phyloP scores from a whole-genome alignment of 2,329 filamentous ascomycete species.

The Talaromyces pinophilus region DNA sequence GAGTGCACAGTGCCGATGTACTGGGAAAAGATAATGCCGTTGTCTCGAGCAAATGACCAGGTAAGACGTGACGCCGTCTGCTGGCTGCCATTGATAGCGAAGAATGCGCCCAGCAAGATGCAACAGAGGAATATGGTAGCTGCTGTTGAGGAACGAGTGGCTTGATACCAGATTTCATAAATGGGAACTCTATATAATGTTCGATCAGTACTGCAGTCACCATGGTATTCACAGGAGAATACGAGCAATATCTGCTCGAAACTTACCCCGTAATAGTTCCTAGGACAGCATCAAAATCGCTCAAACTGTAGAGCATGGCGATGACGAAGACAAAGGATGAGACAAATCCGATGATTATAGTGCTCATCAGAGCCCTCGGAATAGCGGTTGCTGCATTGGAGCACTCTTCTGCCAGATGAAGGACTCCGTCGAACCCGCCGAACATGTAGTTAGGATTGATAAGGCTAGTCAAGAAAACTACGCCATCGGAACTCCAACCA shows the following conservation, averaged over 20 bases:
- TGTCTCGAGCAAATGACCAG: slow-evolving; percentile 57
- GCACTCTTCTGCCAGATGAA: background rate
- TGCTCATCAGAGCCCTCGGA: background rate
- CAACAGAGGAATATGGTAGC: slow-evolving; percentile 51
- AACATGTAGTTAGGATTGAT: slow-evolving; percentile 56
- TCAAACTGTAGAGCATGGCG: background rate
- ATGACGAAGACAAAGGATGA: background rate
- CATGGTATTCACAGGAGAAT: no score
- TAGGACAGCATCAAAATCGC: background rate
- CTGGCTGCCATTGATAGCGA: slow-evolving; percentile 43
- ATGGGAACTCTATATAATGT: slow-evolving; percentile 44
- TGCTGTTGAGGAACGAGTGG: slow-evolving; percentile 47
- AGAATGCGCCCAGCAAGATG: slow-evolving; percentile 51
- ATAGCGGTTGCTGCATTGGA: background rate
- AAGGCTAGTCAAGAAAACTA: slow-evolving; percentile 55
- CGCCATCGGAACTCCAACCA: slow-evolving; percentile 49
- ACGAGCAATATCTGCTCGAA: no score
- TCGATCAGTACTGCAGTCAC: no score
- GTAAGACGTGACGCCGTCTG: slow-evolving; percentile 55
- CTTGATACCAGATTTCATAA: slow-evolving; percentile 51
- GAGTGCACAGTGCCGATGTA: slow-evolving; percentile 42
- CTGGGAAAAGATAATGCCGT: slow-evolving; percentile 49
- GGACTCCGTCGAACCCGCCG: slow-evolving; percentile 28
- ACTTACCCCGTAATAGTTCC: background rate
- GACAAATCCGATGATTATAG: background rate